Base-by-base conservation (phyloP, 371 early-diverging fungal species). In the Rhizopus stolonifer region DNA sequence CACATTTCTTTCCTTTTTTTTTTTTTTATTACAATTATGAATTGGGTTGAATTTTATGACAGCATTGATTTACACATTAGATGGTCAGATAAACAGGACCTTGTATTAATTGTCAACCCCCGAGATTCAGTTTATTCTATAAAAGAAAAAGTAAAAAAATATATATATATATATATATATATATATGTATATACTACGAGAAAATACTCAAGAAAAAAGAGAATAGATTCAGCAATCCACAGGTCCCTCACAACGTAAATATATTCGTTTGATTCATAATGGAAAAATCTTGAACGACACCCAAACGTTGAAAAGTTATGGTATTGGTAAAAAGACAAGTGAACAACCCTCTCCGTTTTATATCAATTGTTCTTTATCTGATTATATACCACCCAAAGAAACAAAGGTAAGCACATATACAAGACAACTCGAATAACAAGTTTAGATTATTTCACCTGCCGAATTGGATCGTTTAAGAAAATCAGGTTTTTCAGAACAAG, bases 381-480 rank as follows among this genome's bases (percentile, higher is more conserved):
- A 77, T 22, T 65, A 70, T 46, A 56, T 57, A 42, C 67, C 73
- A 43, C 51, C 60, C 31, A 54, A 40, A 11, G 15, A n/a, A n/a
- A 36, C 54, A 7, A 7, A 4, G 5, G 51, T n/a, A 46, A 15
- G 18, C 42, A 44, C 54, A 58, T 36, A 64, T 46, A 64, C 60
- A 68, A 36, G 11, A 17, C 14, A 29, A 29, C 10, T 4, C 31
- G 70, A 62, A 62, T 39, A n/a, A n/a, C 50, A 61, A 25, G 61
- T 67, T 15, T 69, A 62, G 45, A 62, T 58, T 21, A 62, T 64
- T 17, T 80, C 80, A 26, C 53, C 81, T 13, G 60, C 74, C 22
- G 89, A 86, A 1, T 87, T 89, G 61, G 87, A 89, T 60, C 68
- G 89, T 15, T 55, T 89, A 45, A 61, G 82, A 44, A 87, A 89